Evolutionary conservation across 2,329 filamentous ascomycete species (phyloP).

Genomic region (Pestalotiopsis sp.): DNA sequence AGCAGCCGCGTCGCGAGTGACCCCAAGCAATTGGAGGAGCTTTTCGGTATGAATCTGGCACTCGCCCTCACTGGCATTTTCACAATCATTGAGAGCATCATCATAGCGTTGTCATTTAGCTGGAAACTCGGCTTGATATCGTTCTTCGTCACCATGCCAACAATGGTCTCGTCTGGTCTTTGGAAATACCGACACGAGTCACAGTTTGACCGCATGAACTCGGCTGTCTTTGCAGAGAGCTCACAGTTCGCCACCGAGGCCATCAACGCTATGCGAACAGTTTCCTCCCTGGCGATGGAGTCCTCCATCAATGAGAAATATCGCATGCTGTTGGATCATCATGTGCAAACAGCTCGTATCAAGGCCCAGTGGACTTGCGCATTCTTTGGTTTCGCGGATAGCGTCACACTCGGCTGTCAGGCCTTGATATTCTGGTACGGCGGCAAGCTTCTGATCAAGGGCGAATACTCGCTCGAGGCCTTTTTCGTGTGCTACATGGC

Average conservation of each 20-base stretch:
- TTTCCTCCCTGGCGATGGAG: slow-evolving; percentile 66
- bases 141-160: slow-evolving; percentile 55
- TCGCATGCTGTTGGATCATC: slow-evolving; percentile 54
- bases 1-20: slow-evolving; percentile 49
- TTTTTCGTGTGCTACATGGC: slow-evolving; percentile 64
- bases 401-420: slow-evolving; percentile 61
- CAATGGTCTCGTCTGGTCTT: slow-evolving; percentile 46
- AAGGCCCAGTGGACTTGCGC: slow-evolving; percentile 64
- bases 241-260: slow-evolving; percentile 74
- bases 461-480: slow-evolving; percentile 45
- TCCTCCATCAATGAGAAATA: slow-evolving; percentile 62
- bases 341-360: slow-evolving; percentile 59
- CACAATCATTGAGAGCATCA: slow-evolving; percentile 63
- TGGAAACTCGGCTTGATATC: slow-evolving; percentile 74
- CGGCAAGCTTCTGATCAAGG: slow-evolving; percentile 52
- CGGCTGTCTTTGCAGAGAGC: slow-evolving; percentile 66
- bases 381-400: slow-evolving; percentile 69
- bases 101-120: slow-evolving; percentile 68
- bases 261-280: slow-evolving; percentile 71
- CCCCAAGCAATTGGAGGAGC: slow-evolving; percentile 51
- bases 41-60: slow-evolving; percentile 61
- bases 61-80: slow-evolving; percentile 60
- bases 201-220: slow-evolving; percentile 67
- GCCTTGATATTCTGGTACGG: slow-evolving; percentile 68
- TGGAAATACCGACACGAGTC: slow-evolving; percentile 57